These are phyloP conservation scores for Bombardia bombarda DNA, from an alignment of 495 filamentous ascomycete species.

Conservation along the genomic window DNA sequence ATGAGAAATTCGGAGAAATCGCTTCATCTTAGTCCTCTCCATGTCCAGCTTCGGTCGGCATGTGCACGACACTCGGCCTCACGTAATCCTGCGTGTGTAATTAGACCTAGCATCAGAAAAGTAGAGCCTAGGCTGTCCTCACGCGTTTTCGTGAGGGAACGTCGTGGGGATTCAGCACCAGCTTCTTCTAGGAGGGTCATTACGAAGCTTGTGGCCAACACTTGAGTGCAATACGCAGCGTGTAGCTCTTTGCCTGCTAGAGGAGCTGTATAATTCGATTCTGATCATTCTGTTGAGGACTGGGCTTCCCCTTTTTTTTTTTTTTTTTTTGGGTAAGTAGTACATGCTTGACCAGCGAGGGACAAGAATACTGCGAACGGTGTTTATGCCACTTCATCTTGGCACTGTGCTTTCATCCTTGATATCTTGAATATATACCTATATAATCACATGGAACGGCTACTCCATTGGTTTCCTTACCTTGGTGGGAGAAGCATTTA, in stretches of 20 bases:
- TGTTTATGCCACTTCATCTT: too few species aligned
- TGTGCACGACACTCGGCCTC: background rate
- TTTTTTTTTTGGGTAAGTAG: slow-evolving; percentile 11
- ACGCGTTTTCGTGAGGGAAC: background rate
- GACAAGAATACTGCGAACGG: too few species aligned
- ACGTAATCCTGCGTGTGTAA: slow-evolving; percentile 12
- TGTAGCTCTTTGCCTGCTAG: slow-evolving; percentile 1
- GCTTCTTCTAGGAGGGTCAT: slow-evolving; percentile 17
- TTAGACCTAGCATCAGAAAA: slow-evolving; percentile 22
- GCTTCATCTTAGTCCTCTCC: slow-evolving; percentile 55
- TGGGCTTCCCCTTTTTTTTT: slow-evolving; percentile 12
- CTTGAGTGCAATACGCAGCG: slow-evolving; percentile 20
- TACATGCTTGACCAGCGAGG: too few species aligned
- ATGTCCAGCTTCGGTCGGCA: too few species aligned
- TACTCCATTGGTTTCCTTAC: too few species aligned
- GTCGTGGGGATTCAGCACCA: too few species aligned
- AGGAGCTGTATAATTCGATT: slow-evolving; percentile 13
- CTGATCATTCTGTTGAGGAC: slow-evolving; percentile 19
- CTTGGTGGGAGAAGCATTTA: too few species aligned
- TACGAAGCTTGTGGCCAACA: slow-evolving; percentile 18
- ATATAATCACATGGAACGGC: too few species aligned
- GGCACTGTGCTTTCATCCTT: too few species aligned
- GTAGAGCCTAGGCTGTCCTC: slow-evolving; percentile 6
- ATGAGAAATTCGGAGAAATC: slow-evolving; percentile 99
- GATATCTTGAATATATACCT: too few species aligned